phyloP scores from a whole-genome alignment of 2,329 filamentous ascomycete species.

The Talaromyces rugulosus region DNA sequence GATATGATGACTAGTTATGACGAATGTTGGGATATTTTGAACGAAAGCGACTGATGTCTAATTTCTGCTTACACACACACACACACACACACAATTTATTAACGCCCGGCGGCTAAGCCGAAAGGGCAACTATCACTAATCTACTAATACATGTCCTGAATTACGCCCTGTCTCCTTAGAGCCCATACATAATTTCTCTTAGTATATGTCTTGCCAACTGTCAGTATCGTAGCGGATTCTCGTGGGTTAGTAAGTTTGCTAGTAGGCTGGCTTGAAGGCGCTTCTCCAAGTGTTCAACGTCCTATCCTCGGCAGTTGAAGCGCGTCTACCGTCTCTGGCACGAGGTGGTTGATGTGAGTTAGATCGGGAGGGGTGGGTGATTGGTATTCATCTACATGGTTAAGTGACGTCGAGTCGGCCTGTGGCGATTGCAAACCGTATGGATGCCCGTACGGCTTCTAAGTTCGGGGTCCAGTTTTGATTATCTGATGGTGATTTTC shows the following conservation, averaged over 20 bases:
- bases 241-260: constrained; percentile 25
- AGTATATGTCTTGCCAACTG: constrained; percentile 18
- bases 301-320: constrained; percentile 33
- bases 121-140: no score
- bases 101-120: no score
- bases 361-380: constrained; percentile 16
- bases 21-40: no score
- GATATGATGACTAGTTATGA: no score
- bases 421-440: constrained; percentile 3
- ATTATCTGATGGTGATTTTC: constrained; percentile 9
- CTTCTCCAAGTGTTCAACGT: constrained; percentile 34
- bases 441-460: constrained; percentile 1
- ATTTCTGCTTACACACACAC: no score
- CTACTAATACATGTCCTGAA: no score
- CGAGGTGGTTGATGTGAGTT: constrained; percentile 16
- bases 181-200: constrained; percentile 22
- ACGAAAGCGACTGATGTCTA: no score
- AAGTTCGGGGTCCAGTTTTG: constrained; percentile 3
- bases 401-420: constrained; percentile 16
- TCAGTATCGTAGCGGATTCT: constrained; percentile 19
- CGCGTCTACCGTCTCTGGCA: constrained; percentile 25
- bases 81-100: no score
- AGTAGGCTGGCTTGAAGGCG: constrained; percentile 29
- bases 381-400: constrained; percentile 14
- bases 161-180: constrained; percentile 24